Conservation (phyloP, 2,329 filamentous ascomycete genomes). For the Plectosphaerella plurivora region DNA sequence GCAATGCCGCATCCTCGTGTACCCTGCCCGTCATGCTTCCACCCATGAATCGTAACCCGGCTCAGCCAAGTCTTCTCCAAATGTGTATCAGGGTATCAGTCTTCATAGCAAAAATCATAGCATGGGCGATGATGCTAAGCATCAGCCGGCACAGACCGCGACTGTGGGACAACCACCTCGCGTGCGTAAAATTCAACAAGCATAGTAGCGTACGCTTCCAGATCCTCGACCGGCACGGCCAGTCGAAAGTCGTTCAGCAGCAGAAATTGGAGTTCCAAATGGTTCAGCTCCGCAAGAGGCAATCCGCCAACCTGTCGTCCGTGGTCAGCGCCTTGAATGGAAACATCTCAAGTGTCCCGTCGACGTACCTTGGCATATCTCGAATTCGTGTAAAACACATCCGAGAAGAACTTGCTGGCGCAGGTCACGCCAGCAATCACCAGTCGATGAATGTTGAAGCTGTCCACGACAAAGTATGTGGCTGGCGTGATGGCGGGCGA, state of each 20-base stretch:
- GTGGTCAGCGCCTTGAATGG: not conserved
- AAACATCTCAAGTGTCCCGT: too few relatives aligned
- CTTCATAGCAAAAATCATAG: slow-evolving; percentile 5
- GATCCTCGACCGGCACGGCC: slow-evolving; percentile 86
- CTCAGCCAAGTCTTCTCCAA: not conserved
- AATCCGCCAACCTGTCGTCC: slow-evolving; percentile 80
- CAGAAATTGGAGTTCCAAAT: slow-evolving; percentile 92
- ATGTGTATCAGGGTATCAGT: slow-evolving; percentile 13
- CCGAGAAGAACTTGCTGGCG: slow-evolving; percentile 98
- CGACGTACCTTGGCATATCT: slow-evolving; percentile 89
- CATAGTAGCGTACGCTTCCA: slow-evolving; percentile 98
- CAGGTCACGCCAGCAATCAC: slow-evolving; percentile 97
- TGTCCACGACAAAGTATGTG: slow-evolving; percentile 87
- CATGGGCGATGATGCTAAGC: not conserved
- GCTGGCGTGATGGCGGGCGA: slow-evolving; percentile 25
- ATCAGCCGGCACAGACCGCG: slow-evolving; percentile 5
- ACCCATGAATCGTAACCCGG: too few relatives aligned
- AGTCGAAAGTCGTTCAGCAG: slow-evolving; percentile 94
- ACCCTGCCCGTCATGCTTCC: too few relatives aligned
- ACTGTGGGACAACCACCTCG: slow-evolving; percentile 63
- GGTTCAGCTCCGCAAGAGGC: slow-evolving; percentile 87
- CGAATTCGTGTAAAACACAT: slow-evolving; percentile 98
- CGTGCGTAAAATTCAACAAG: slow-evolving; percentile 95
- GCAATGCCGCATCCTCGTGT: too few relatives aligned
- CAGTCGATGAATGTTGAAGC: slow-evolving; percentile 95